Conservation (phyloP, 2,329 filamentous ascomycete genomes). For the Tolypocladium tropicale region DNA sequence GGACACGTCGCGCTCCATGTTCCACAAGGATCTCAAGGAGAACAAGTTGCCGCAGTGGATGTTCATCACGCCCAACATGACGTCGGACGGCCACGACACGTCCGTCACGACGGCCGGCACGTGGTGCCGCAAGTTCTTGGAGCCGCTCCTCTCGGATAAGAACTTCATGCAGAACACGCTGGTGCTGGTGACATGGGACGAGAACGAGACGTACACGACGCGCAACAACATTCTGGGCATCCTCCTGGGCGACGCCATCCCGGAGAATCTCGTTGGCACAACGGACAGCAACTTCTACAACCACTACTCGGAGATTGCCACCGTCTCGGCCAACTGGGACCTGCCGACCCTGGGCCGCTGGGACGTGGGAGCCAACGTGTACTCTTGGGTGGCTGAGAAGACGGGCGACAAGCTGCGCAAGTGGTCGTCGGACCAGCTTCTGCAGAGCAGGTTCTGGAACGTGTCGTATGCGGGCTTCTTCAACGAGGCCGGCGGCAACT, state of each 20-base stretch:
- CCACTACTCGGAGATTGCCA: slow-evolving; percentile 61
- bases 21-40: slow-evolving; percentile 55
- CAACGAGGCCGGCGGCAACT: slow-evolving; percentile 24
- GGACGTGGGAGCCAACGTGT: slow-evolving; percentile 66
- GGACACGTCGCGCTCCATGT: slow-evolving; percentile 37
- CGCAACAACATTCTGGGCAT: slow-evolving; percentile 62
- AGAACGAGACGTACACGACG: slow-evolving; percentile 57
- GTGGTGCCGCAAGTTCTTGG: slow-evolving; percentile 60
- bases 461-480: slow-evolving; percentile 41
- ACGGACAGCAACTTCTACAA: slow-evolving; percentile 61
- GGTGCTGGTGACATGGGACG: slow-evolving; percentile 69
- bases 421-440: slow-evolving; percentile 20
- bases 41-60: slow-evolving; percentile 60
- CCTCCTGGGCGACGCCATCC: slow-evolving; percentile 66
- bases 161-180: slow-evolving; percentile 70
- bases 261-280: slow-evolving; percentile 52
- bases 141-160: slow-evolving; percentile 56
- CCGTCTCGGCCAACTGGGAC: slow-evolving; percentile 59
- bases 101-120: slow-evolving; percentile 56
- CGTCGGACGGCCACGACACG: slow-evolving; percentile 66
- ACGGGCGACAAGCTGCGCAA: slow-evolving; percentile 43
- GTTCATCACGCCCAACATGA: slow-evolving; percentile 68
- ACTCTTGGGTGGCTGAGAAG: slow-evolving; percentile 45
- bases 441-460: slow-evolving; percentile 40
- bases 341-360: slow-evolving; percentile 60